Conservation (phyloP, 192 early-diverging fungal genomes). For the Coemansia sp. region DNA sequence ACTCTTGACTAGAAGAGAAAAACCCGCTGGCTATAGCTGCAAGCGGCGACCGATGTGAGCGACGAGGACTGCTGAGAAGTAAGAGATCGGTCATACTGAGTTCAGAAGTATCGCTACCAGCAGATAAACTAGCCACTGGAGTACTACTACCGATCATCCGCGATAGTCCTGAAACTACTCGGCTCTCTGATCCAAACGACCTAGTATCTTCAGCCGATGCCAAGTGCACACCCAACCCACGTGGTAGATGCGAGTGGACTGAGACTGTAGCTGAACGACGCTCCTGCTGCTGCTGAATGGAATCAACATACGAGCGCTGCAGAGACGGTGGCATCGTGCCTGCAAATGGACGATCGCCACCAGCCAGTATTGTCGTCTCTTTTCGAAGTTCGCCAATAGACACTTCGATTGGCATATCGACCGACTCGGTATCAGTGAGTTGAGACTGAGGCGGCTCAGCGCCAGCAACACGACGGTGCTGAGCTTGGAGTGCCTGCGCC, state of each 20-base stretch:
- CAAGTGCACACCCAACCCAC: background rate
- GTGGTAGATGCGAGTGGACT: background rate
- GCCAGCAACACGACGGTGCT: conserved; percentile 28
- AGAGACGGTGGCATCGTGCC: conserved; percentile 1
- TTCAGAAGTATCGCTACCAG: conserved; percentile 18
- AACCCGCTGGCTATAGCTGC: conserved; percentile 35
- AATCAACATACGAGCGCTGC: conserved; percentile 9
- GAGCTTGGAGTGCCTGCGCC: conserved; percentile 8
- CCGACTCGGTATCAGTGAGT: background rate
- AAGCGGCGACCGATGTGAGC: conserved; percentile 36
- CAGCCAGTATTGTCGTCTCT: background rate
- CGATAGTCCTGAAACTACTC: conserved; percentile 25
- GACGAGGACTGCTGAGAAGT: conserved; percentile 20
- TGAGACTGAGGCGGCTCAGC: conserved; percentile 6
- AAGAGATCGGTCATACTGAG: conserved; percentile 14
- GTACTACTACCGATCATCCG: conserved; percentile 22
- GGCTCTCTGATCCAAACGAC: conserved; percentile 24
- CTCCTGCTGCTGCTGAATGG: conserved; percentile 1
- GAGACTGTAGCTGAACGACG: conserved; percentile 3
- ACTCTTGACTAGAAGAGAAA: conserved; percentile 48
- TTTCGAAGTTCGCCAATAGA: conserved; percentile 1
- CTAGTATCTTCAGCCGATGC: conserved; percentile 7
- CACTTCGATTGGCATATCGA: background rate
- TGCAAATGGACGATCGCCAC: background rate
- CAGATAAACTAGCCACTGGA: background rate